Evolutionary conservation across 2,329 filamentous ascomycete genomes (phyloP).

Genomic region (Botryotinia convoluta): DNA sequence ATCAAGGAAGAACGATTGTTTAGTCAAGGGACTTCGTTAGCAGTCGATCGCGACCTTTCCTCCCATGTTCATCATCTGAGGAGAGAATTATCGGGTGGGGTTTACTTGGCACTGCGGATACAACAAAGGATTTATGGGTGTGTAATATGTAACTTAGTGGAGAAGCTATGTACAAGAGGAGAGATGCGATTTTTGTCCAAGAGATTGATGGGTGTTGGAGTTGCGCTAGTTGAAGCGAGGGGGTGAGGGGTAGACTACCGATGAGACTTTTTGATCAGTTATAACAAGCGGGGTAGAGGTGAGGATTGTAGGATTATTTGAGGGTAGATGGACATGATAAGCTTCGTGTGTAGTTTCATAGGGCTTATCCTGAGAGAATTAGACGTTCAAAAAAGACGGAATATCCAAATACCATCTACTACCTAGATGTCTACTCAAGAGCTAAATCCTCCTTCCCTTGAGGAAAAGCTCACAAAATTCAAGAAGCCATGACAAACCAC

Average conservation of each 20-base stretch:
- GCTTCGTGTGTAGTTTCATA: neutral
- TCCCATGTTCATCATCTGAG: neutral
- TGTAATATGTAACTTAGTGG: neutral
- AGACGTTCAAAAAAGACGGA: neutral
- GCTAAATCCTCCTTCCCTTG: neutral
- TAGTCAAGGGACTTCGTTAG: too few relatives aligned
- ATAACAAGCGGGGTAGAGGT: neutral
- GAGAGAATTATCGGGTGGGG: neutral
- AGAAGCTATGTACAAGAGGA: neutral
- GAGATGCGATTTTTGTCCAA: neutral
- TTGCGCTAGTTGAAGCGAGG: neutral
- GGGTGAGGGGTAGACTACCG: neutral
- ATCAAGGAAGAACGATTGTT: neutral
- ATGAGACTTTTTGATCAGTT: neutral
- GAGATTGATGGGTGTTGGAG: neutral
- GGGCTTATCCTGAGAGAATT: neutral
- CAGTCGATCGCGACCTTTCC: neutral
- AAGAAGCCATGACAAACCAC: neutral
- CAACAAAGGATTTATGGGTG: neutral
- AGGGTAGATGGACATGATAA: neutral
- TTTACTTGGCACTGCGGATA: neutral
- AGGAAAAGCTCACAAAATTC: neutral
- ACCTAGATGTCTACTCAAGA: neutral
- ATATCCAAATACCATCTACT: neutral
- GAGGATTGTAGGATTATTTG: neutral